phyloP scores from a whole-genome alignment of 306 rosid genomes.

The Vigna hirtella region DNA sequence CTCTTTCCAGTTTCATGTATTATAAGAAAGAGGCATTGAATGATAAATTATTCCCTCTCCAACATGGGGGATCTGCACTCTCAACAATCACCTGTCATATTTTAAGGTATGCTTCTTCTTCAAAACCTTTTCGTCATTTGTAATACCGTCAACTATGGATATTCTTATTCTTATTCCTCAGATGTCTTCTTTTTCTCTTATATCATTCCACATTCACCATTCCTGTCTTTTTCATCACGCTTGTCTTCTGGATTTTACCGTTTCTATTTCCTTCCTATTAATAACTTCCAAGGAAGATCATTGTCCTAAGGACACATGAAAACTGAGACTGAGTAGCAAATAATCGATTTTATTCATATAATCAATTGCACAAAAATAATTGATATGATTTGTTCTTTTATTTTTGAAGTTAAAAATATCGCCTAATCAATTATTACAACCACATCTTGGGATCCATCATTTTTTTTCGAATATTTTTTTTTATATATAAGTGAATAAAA shows the following conservation, averaged over 20 bases:
- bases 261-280: background rate
- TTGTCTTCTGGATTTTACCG: background rate
- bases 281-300: background rate
- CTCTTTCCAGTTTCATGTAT: constrained; percentile 54
- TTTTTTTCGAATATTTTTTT: too few species aligned
- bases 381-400: too few species aligned
- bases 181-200: background rate
- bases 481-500: too few species aligned
- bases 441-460: too few species aligned
- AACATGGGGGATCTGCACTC: constrained; percentile 53
- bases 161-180: constrained; percentile 52
- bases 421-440: too few species aligned
- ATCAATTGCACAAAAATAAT: too few species aligned
- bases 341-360: too few species aligned
- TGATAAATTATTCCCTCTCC: constrained; percentile 61
- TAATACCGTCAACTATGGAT: constrained; percentile 54
- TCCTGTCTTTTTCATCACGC: too few species aligned
- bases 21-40: constrained; percentile 60
- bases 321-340: too few species aligned
- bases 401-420: too few species aligned
- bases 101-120: constrained; percentile 42
- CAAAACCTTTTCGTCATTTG: constrained; percentile 46
- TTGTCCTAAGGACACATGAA: background rate
- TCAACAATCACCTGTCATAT: constrained; percentile 46
- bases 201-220: background rate